Percentiles rank a stretch among this genome's conserved stretches.
phyloP scores from a whole-genome alignment of 169 alveolate genomes.

The Plasmodium gonderi region DNA sequence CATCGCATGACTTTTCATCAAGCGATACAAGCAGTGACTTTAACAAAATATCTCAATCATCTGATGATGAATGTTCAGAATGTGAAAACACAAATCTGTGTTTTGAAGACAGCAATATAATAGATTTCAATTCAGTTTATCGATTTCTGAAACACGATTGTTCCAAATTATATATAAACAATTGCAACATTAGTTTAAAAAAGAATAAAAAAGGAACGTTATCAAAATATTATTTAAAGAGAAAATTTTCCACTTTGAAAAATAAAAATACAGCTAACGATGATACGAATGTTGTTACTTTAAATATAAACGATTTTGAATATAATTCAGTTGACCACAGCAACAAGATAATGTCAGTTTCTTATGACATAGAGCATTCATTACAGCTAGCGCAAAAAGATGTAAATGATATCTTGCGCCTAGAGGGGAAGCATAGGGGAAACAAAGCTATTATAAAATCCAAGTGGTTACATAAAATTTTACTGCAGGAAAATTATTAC shows the following conservation, averaged over 20 bases:
- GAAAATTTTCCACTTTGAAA: neutral
- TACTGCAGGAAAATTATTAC: constrained; percentile 40
- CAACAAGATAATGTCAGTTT: neutral
- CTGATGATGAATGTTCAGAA: constrained; percentile 29
- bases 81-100: constrained; percentile 18
- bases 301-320: constrained; percentile 38
- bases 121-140: constrained; percentile 19
- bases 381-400: neutral
- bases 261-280: neutral
- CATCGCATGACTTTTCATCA: constrained; percentile 1
- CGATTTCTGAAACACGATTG: constrained; percentile 38
- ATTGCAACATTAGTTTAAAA: constrained; percentile 31
- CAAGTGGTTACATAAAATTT: constrained; percentile 28
- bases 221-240: constrained; percentile 34
- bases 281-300: constrained; percentile 7
- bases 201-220: neutral
- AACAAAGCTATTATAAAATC: constrained; percentile 10
- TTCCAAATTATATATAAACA: constrained; percentile 7
- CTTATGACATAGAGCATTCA: neutral
- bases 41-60: neutral
- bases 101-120: constrained; percentile 17
- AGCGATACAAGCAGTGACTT: constrained; percentile 15
- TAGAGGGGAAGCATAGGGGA: neutral
- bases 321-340: neutral
- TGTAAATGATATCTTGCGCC: neutral